These are phyloP conservation scores for Melampsora larici-populina DNA, from an alignment of 1,284 basidiomycete genomes.

Conservation along the genomic window DNA sequence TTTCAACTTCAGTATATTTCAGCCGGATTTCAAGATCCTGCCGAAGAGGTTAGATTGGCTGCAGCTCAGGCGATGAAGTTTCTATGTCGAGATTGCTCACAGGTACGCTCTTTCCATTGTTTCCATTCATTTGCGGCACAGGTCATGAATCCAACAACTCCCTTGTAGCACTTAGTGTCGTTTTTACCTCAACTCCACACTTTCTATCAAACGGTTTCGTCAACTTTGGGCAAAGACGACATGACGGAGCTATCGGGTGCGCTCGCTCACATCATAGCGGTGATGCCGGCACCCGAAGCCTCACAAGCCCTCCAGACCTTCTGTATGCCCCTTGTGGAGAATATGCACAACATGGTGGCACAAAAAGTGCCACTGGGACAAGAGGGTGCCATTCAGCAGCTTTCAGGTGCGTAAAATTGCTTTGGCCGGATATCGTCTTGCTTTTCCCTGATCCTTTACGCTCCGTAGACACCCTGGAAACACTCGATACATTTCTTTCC, in stretches of 20 bases:
- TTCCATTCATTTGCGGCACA: conserved; percentile 30
- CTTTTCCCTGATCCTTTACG: conserved; percentile 43
- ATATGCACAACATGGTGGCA: conserved; percentile 54
- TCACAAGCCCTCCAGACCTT: conserved; percentile 81
- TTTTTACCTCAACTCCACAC: conserved; percentile 87
- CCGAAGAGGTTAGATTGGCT: conserved; percentile 78
- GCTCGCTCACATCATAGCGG: conserved; percentile 88
- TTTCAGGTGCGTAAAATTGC: conserved; percentile 61
- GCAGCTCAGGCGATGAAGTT: conserved; percentile 95
- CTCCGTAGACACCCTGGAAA: conserved; percentile 71
- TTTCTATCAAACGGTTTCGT: conserved; percentile 74
- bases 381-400: conserved; percentile 63
- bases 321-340: conserved; percentile 61
- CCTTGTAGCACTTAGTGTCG: conserved; percentile 73
- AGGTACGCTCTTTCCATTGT: conserved; percentile 57
- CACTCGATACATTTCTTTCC: conserved; percentile 78
- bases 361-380: conserved; percentile 57
- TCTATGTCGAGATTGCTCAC: conserved; percentile 92
- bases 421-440: conserved; percentile 3
- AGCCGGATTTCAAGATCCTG: conserved; percentile 74
- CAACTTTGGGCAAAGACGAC: conserved; percentile 78
- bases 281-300: conserved; percentile 80
- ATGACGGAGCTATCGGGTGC: conserved; percentile 88
- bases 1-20: conserved; percentile 87
- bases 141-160: conserved; percentile 25